Evolutionary conservation across 2,329 filamentous ascomycete species (phyloP).

Genomic region (Cladophialophora exuberans): DNA sequence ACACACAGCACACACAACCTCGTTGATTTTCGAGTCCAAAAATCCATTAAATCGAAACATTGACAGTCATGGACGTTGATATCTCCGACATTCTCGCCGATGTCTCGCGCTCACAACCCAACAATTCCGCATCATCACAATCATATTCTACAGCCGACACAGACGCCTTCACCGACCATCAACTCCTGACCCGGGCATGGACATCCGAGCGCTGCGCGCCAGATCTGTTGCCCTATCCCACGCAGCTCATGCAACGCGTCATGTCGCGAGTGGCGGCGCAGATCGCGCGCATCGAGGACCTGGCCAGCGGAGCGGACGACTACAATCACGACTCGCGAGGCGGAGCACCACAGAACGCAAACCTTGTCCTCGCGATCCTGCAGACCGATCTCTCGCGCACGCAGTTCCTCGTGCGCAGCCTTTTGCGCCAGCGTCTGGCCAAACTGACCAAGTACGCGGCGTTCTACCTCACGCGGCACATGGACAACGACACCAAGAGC

Average conservation of each 20-base stretch:
- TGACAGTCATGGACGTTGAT: constrained; percentile 30
- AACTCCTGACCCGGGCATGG: constrained; percentile 89
- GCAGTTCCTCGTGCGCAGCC: constrained; percentile 85
- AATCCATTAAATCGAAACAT: neutral
- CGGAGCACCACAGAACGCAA: constrained; percentile 85
- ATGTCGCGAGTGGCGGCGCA: constrained; percentile 67
- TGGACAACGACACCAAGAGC: constrained; percentile 34
- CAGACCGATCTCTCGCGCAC: constrained; percentile 95
- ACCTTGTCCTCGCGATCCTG: constrained; percentile 90
- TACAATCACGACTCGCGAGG: constrained; percentile 56
- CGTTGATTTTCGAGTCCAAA: too few species aligned
- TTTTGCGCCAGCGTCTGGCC: constrained; percentile 79
- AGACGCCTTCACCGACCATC: constrained; percentile 65
- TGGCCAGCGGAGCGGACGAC: constrained; percentile 49
- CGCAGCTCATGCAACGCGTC: constrained; percentile 78
- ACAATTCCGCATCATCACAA: constrained; percentile 1
- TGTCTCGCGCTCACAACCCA: constrained; percentile 39
- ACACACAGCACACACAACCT: too few species aligned
- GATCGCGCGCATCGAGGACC: constrained; percentile 70
- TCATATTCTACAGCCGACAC: constrained; percentile 20
- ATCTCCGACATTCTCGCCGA: constrained; percentile 52
- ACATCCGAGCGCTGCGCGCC: constrained; percentile 87
- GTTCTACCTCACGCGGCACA: constrained; percentile 40
- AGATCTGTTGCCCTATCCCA: constrained; percentile 80
- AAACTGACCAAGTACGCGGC: constrained; percentile 66